Conservation (phyloP, 2,329 filamentous ascomycete genomes). For the Emmonsiellopsis sp. region DNA sequence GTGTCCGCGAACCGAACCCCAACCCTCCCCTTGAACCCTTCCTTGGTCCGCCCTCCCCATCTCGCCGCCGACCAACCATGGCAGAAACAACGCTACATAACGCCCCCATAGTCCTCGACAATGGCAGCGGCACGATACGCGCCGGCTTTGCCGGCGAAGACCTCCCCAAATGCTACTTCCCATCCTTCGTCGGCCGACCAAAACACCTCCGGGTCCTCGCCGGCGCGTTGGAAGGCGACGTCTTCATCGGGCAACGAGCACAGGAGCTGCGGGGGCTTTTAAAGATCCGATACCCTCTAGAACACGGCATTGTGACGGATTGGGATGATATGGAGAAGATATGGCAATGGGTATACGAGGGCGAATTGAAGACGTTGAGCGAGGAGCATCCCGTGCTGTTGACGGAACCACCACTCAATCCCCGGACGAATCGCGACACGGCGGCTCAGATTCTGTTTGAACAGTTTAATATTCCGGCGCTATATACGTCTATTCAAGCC, state of each 20-base stretch:
- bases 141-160: conserved; percentile 96
- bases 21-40: conserved; percentile 2
- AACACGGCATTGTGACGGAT: conserved; percentile 97
- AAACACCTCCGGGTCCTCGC: conserved; percentile 93
- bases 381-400: conserved; percentile 98
- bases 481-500: conserved; percentile 95
- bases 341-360: conserved; percentile 95
- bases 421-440: conserved; percentile 87
- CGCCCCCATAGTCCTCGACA: conserved; percentile 96
- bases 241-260: conserved; percentile 90
- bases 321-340: conserved; percentile 99
- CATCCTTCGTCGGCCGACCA: conserved; percentile 90
- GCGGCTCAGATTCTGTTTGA: conserved; percentile 97
- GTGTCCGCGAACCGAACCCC: conserved; percentile 5
- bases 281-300: conserved; percentile 91
- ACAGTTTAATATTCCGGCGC: conserved; percentile 93
- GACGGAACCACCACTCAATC: conserved; percentile 92
- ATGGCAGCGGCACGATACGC: conserved; percentile 94
- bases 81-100: conserved; percentile 72
- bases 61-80: conserved; percentile 36
- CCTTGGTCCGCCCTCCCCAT: conserved; percentile 8
- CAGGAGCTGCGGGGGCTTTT: conserved; percentile 84
- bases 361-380: conserved; percentile 90
- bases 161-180: conserved; percentile 92
- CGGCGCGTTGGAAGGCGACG: conserved; percentile 91